phyloP scores from a whole-genome alignment of 305 asterid genomes.

The Withania somnifera region DNA sequence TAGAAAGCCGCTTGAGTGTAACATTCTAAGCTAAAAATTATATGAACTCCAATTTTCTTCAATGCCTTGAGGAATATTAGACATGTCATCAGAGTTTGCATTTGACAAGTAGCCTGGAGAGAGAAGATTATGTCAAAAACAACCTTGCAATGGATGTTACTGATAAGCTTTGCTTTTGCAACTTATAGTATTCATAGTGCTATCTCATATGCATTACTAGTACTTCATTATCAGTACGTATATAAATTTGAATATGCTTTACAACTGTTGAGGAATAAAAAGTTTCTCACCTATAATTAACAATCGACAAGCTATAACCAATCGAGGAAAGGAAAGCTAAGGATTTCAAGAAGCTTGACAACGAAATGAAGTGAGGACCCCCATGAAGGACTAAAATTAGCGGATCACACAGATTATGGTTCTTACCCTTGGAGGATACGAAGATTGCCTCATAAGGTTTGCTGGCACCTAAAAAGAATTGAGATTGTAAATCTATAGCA shows the following conservation, averaged over 20 bases:
- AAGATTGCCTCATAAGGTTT: constrained; percentile 84
- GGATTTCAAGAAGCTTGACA: constrained; percentile 74
- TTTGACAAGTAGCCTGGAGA: background rate
- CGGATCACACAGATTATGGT: constrained; percentile 41
- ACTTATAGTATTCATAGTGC: background rate
- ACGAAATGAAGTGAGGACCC: constrained; percentile 68
- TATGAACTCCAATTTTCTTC: background rate
- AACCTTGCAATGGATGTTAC: too few species aligned
- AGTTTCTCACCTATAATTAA: constrained; percentile 65
- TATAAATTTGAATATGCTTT: background rate
- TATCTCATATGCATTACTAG: background rate
- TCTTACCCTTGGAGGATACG: constrained; percentile 59
- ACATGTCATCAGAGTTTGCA: background rate
- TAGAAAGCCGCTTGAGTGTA: background rate
- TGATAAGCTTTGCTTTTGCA: background rate
- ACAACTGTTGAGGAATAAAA: background rate
- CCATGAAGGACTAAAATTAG: constrained; percentile 80
- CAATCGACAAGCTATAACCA: constrained; percentile 81
- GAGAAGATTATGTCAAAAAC: background rate
- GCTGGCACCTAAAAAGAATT: constrained; percentile 50
- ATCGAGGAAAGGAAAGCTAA: constrained; percentile 70
- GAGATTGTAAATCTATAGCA: too few species aligned
- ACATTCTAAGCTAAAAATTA: background rate
- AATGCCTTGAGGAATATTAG: background rate
- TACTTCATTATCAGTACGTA: background rate